Percentiles rank a stretch among this genome's conserved stretches.
Evolutionary conservation across 148 eudicot species (phyloP).

Genomic region (Rhododendron ferrugineum): DNA sequence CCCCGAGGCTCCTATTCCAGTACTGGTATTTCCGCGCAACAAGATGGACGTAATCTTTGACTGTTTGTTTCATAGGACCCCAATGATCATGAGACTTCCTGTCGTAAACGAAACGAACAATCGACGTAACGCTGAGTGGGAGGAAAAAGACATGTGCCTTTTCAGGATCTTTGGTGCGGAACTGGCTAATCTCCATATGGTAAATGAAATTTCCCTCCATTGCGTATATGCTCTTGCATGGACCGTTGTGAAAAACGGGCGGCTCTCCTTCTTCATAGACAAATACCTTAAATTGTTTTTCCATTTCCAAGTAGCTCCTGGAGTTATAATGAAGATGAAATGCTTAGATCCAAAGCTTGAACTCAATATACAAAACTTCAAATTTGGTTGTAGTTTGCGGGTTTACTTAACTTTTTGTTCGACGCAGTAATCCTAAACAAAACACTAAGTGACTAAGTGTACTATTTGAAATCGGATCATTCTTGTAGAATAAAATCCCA

Average conservation of each 20-base stretch:
- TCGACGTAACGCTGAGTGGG: conserved; percentile 51
- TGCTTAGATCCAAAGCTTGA: not conserved
- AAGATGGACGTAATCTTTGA: conserved; percentile 40
- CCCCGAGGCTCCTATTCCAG: conserved; percentile 73
- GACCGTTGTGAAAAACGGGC: conserved; percentile 71
- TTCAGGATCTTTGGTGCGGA: conserved; percentile 51
- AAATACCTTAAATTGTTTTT: conserved; percentile 53
- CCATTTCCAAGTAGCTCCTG: conserved; percentile 90
- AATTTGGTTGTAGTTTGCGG: not conserved
- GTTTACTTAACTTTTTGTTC: not conserved
- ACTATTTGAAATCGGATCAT: not conserved
- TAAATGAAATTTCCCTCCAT: conserved; percentile 73
- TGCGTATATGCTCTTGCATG: conserved; percentile 54
- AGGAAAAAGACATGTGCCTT: conserved; percentile 63
- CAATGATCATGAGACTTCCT: conserved; percentile 39
- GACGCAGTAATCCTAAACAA: not conserved
- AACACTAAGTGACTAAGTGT: not conserved
- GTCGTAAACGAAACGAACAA: conserved; percentile 42
- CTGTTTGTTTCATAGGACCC: conserved; percentile 39
- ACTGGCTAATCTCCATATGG: conserved; percentile 42
- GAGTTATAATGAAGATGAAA: not conserved
- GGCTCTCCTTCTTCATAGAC: conserved; percentile 73
- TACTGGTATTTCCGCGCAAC: conserved; percentile 47
- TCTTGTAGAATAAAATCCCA: not conserved
- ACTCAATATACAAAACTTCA: not conserved